Evolutionary conservation across 2,329 filamentous ascomycete species (phyloP), one percentile per base, ranked within the genome.

Genomic region (Plectosphaerella plurivora): DNA sequence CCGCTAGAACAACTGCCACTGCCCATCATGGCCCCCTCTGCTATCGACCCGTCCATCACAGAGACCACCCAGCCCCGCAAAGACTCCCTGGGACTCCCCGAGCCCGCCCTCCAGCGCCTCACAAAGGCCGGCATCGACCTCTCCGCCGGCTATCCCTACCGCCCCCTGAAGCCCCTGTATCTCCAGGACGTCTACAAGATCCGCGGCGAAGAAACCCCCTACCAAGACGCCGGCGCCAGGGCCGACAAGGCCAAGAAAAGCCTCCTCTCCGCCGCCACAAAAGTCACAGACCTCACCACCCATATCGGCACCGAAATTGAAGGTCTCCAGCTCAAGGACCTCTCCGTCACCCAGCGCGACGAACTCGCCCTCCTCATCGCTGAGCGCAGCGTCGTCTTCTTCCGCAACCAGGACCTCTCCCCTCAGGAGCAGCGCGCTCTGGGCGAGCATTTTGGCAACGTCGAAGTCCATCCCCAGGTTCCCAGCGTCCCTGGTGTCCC

Each of bases 391-490:
- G 82, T 87, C 2, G 83, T 87, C n/a, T 86, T 86, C 63, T 81
- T 87, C 65, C 71, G 84, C n/a, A 71, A 85, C 55, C 83, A 87
- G 60, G 76, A 81, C 36, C 55, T 88, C 12, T 75, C 74, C 8
- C 84, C 84, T 0, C 82, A 87, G 60, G 70, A 87, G 59, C 83
- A 87, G 59, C 78, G 79, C 50, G 74, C 74, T n/a, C 68, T 88
- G 1, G 85, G 85, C 1, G 78, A 85, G 56, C 76, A 79, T 64
- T 87, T 74, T 55, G 84, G 84, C 4, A 80, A 87, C 57, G 70
- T 88, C 25, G 86, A 89, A 59, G 68, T 89, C 12, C 87, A 89
- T 61, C 86, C 87, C 0, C 86, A 89, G 79, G 83, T 82, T 0
- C 80, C 87, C 0, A 83, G 88, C 45, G 86, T 89, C 0, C 87